A percentile compares a stretch with the other conserved stretches of the same genome.
Conservation (phyloP, 768 basidiomycete genomes). For the Podaxis pistillaris region DNA sequence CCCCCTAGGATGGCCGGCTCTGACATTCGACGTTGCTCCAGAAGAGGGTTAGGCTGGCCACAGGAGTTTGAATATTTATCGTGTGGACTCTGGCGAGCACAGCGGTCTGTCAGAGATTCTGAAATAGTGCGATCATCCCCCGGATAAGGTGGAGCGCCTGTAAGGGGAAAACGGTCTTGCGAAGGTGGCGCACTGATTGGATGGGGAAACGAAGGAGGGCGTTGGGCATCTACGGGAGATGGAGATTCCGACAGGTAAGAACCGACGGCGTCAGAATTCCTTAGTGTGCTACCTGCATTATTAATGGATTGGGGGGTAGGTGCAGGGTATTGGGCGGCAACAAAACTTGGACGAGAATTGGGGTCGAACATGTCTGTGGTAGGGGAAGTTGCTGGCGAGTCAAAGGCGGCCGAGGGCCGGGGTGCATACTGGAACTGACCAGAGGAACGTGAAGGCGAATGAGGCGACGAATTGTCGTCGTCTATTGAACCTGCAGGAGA, state of each 20-base stretch:
- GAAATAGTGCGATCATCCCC: conserved; percentile 38
- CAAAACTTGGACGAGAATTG: conserved; percentile 22
- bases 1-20: conserved; percentile 51
- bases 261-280: conserved; percentile 22
- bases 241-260: conserved; percentile 40
- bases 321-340: conserved; percentile 13
- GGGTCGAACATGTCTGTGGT: conserved; percentile 15
- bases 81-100: conserved; percentile 32
- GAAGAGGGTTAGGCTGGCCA: conserved; percentile 32
- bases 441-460: conserved; percentile 27
- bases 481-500: conserved; percentile 34
- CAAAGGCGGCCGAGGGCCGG: conserved; percentile 28
- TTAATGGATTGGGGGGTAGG: conserved; percentile 17
- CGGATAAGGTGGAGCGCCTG: conserved; percentile 39
- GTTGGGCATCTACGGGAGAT: conserved; percentile 41
- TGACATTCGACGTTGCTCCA: conserved; percentile 69
- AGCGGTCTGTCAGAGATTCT: conserved; percentile 36
- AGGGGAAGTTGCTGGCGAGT: conserved; percentile 28
- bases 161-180: conserved; percentile 43
- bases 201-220: conserved; percentile 36
- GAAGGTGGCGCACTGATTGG: conserved; percentile 41
- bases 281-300: conserved; percentile 27
- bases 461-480: conserved; percentile 31
- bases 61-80: conserved; percentile 33
- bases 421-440: conserved; percentile 31